Evolutionary conservation across 23 red algal genomes (phyloP).

Genomic region (Gracilaria domingensis): DNA sequence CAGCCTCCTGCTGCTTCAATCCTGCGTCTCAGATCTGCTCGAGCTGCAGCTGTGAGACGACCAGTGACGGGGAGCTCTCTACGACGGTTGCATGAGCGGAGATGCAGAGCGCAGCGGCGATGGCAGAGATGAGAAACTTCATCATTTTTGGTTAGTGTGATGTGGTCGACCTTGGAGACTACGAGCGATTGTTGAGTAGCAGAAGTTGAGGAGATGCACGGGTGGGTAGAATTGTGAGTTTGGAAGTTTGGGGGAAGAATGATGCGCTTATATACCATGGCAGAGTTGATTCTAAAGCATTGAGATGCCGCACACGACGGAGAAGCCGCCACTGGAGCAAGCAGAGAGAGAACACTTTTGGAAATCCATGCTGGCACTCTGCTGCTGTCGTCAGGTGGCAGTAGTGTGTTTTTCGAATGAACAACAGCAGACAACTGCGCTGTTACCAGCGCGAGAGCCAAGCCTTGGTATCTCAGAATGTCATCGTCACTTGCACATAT

Average conservation of each 20-base stretch:
- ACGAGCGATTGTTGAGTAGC: background rate
- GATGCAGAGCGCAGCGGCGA: background rate
- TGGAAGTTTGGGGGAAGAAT: background rate
- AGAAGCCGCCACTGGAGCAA: background rate
- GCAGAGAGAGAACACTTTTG: background rate
- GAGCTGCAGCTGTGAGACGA: background rate
- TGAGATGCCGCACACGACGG: background rate
- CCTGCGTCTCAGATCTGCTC: conserved; percentile 2
- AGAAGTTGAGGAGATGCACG: background rate
- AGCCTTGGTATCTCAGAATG: no score
- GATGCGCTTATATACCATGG: background rate
- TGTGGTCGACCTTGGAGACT: background rate
- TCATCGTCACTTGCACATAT: no score
- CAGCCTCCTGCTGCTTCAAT: conserved; percentile 35
- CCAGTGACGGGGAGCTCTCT: background rate
- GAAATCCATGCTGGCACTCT: no score
- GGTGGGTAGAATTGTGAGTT: background rate
- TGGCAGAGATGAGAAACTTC: background rate
- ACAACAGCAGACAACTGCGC: no score
- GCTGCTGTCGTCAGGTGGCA: background rate
- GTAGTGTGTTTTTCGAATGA: no score
- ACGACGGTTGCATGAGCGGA: background rate
- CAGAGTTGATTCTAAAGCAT: background rate
- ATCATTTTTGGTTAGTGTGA: background rate
- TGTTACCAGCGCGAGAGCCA: no score